Conservation (phyloP, 805 yeast genomes). For the Brettanomyces anomalus region DNA sequence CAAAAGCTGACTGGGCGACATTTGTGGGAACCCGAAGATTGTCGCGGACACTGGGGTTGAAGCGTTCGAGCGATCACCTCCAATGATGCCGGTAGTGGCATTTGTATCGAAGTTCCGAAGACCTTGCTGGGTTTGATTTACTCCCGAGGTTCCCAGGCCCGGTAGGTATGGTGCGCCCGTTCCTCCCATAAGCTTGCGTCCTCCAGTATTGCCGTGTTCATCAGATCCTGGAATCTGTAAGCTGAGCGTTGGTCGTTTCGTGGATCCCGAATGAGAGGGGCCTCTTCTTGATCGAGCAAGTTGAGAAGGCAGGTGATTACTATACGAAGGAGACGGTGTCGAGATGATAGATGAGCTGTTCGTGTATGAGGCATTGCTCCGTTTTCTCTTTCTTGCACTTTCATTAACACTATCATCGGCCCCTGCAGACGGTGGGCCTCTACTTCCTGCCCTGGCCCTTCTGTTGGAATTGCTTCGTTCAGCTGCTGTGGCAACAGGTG, state of each 20-base stretch:
- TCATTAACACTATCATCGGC: no score
- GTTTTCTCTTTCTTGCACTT: no score
- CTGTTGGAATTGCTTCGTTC: no score
- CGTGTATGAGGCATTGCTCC: no score
- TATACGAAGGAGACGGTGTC: constrained; percentile 1
- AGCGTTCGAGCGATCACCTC: constrained; percentile 13
- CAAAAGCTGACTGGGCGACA: constrained; percentile 24
- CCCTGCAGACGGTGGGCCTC: no score
- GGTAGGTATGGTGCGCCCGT: constrained; percentile 2
- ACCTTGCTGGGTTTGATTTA: background rate
- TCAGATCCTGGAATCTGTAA: constrained; percentile 47
- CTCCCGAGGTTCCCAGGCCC: constrained; percentile 1
- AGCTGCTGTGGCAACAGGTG: background rate
- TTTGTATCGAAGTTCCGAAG: background rate
- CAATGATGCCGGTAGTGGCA: background rate
- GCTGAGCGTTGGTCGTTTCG: constrained; percentile 44
- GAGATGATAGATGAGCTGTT: background rate
- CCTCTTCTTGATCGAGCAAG: background rate
- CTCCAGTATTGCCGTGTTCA: constrained; percentile 14
- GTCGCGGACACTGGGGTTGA: constrained; percentile 25
- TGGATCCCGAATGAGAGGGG: background rate
- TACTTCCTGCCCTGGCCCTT: no score
- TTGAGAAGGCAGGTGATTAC: background rate
- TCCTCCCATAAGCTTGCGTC: background rate
- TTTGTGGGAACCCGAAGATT: constrained; percentile 23